Conservation (phyloP, 805 yeast genomes). For the Scheffersomyces coipomensis region DNA sequence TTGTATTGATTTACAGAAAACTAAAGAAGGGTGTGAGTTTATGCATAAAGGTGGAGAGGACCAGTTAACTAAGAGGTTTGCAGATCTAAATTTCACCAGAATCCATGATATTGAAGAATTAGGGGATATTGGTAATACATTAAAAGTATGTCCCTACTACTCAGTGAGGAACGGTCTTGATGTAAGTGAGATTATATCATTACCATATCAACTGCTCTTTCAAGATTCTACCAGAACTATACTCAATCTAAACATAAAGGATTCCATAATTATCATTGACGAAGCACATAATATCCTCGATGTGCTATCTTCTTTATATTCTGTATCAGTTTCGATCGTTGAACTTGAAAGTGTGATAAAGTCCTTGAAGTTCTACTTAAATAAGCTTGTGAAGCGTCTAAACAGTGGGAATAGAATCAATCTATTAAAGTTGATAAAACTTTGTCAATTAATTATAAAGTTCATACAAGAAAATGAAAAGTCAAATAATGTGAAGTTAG, state of each 20-base stretch:
- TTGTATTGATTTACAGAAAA: constrained; percentile 67
- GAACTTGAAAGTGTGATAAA: constrained; percentile 47
- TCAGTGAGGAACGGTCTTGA: constrained; percentile 58
- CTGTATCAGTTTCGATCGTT: constrained; percentile 50
- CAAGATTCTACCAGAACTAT: constrained; percentile 59
- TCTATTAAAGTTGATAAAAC: constrained; percentile 58
- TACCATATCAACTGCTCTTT: constrained; percentile 81
- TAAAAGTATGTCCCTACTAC: constrained; percentile 79
- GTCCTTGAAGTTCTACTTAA: constrained; percentile 55
- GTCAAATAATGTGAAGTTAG: constrained; percentile 40
- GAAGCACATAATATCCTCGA: constrained; percentile 91
- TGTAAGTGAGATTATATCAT: constrained; percentile 69
- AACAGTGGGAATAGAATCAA: constrained; percentile 72
- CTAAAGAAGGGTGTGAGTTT: constrained; percentile 22
- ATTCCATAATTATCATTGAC: constrained; percentile 76
- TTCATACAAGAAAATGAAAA: constrained; percentile 39
- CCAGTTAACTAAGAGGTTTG: constrained; percentile 37
- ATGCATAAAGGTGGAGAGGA: constrained; percentile 16
- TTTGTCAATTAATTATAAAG: constrained; percentile 49
- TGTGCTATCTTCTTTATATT: constrained; percentile 66
- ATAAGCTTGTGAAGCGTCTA: constrained; percentile 61
- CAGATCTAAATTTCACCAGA: constrained; percentile 53
- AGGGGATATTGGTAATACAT: constrained; percentile 52
- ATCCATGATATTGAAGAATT: constrained; percentile 82
- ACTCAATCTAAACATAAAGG: constrained; percentile 56